A percentile compares a stretch with the other conserved stretches of the same genome.
Conservation (phyloP, 352 stramenopile species). For the Ophiocytium majus region DNA sequence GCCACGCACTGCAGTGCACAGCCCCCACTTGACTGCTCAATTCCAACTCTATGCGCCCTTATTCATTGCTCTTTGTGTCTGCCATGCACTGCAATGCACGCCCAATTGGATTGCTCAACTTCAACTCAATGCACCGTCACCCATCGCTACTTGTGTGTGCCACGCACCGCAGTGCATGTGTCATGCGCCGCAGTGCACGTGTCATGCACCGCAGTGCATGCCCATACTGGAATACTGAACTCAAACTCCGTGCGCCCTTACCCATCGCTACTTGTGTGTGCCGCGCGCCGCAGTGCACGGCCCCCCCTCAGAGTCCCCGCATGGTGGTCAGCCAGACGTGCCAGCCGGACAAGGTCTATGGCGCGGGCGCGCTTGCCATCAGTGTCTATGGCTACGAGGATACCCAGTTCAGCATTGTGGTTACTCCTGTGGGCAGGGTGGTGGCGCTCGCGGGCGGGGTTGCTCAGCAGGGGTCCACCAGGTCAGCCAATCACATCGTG, state of each 20-base stretch:
- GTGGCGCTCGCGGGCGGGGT: not conserved
- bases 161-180: not conserved
- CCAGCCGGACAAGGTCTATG: not conserved
- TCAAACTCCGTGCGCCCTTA: not conserved
- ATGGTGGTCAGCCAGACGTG: not conserved
- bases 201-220: not conserved
- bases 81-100: not conserved
- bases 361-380: constrained; percentile 3
- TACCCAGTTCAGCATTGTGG: constrained; percentile 16
- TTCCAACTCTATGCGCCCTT: no score
- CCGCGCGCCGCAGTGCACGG: not conserved
- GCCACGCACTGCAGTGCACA: no score
- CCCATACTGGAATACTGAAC: not conserved
- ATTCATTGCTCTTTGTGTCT: no score
- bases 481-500: no score
- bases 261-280: not conserved
- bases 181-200: not conserved
- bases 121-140: not conserved
- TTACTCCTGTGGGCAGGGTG: not conserved
- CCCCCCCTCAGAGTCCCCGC: not conserved
- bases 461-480: constrained; percentile 10
- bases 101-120: not conserved
- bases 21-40: not conserved
- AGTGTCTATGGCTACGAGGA: constrained; percentile 1
- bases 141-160: no score